Evolutionary conservation across 2,329 filamentous ascomycete species (phyloP).

Genomic region (Aspergillus transmontanensis): DNA sequence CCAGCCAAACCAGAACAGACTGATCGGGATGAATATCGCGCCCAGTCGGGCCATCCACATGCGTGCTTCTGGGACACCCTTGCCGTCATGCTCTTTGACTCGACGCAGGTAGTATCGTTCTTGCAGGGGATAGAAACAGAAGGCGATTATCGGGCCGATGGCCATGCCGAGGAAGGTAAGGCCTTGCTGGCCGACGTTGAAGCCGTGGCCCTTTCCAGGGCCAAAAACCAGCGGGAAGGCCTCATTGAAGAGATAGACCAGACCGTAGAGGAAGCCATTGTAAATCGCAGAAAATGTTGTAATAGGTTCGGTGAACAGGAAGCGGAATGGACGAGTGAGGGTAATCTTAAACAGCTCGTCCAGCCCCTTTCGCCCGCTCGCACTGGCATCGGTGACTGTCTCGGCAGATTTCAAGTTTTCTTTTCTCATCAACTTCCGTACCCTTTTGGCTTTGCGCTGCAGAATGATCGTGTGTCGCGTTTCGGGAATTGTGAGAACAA

Average conservation of each 20-base stretch:
- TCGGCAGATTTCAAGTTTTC: conserved; percentile 63
- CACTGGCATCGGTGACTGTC: conserved; percentile 46
- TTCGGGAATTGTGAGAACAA: conserved; percentile 54
- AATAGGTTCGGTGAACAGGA: conserved; percentile 34
- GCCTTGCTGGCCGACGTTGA: conserved; percentile 52
- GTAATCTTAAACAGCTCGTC: conserved; percentile 72
- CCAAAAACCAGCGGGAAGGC: conserved; percentile 69
- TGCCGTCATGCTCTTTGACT: conserved; percentile 49
- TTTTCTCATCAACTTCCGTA: conserved; percentile 46
- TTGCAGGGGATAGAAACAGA: conserved; percentile 54
- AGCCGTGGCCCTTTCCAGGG: conserved; percentile 61
- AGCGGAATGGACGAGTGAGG: conserved; percentile 64
- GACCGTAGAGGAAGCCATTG: conserved; percentile 69
- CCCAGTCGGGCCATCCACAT: conserved; percentile 67
- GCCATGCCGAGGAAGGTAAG: conserved; percentile 63
- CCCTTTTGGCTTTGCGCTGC: conserved; percentile 57
- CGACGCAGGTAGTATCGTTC: conserved; percentile 43
- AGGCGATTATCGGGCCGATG: conserved; percentile 67
- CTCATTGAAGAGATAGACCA: conserved; percentile 77
- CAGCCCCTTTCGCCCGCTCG: conserved; percentile 61
- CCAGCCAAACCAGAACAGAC: conserved; percentile 70
- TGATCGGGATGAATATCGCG: conserved; percentile 62
- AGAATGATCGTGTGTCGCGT: conserved; percentile 60
- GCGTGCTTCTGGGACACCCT: conserved; percentile 63
- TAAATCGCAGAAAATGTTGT: conserved; percentile 31